phyloP scores from a whole-genome alignment of 164 flowering plant species.

The Liquidambar formosana region DNA sequence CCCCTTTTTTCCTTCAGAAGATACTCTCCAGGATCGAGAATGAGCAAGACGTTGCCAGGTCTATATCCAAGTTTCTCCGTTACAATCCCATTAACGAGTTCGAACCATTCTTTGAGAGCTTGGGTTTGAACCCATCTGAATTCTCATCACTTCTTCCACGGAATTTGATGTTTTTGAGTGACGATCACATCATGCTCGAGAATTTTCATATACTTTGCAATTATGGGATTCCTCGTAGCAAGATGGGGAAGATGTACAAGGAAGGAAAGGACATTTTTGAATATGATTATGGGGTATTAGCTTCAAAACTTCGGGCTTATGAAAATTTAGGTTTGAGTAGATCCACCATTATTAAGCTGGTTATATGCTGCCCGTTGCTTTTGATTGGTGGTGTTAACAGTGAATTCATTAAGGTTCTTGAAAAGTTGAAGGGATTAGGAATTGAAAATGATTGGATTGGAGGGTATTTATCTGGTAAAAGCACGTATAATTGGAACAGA shows the following conservation, averaged over 20 bases:
- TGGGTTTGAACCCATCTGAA: conserved; percentile 57
- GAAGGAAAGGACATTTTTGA: conserved; percentile 48
- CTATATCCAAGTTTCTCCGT: conserved; percentile 39
- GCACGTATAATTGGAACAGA: conserved; percentile 42
- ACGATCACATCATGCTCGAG: conserved; percentile 51
- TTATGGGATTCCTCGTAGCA: conserved; percentile 57
- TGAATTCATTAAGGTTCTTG: conserved; percentile 36
- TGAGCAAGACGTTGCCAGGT: conserved; percentile 33
- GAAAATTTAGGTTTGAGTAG: conserved; percentile 49
- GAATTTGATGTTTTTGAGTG: conserved; percentile 50
- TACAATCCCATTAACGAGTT: conserved; percentile 70
- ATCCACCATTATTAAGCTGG: conserved; percentile 43
- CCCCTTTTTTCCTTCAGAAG: conserved; percentile 45
- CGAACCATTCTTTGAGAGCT: conserved; percentile 70
- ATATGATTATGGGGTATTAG: conserved; percentile 46
- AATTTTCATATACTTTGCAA: conserved; percentile 54
- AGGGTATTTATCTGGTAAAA: conserved; percentile 28
- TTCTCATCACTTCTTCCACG: conserved; percentile 39
- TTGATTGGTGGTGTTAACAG: conserved; percentile 43
- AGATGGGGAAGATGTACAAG: conserved; percentile 56
- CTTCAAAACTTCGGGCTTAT: conserved; percentile 48
- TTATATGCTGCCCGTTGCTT: conserved; percentile 45
- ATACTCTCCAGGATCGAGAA: conserved; percentile 42
- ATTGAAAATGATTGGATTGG: conserved; percentile 49
- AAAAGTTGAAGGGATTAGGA: conserved; percentile 39